Evolutionary conservation across 352 stramenopile species (phyloP), one percentile per base, ranked within the genome.

Genomic region (Aphanomyces cochlioides): DNA sequence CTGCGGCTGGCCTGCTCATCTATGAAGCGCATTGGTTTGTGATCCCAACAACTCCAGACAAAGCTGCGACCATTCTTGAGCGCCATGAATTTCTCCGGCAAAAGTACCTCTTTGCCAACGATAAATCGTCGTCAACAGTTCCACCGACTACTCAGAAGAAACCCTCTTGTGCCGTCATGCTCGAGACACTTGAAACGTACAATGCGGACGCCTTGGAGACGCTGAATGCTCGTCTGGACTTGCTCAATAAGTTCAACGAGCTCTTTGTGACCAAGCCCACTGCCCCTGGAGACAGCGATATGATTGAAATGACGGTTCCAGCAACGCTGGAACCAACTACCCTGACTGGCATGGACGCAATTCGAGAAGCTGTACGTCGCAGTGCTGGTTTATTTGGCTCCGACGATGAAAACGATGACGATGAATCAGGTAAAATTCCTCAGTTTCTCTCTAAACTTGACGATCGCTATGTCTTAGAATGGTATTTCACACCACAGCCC

Each of bases 51-150:
- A 70, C 75, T 54, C 84, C 72, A 19, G 66, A 66, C 0, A 39
- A 59, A 5, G 69, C 61, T 4, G 48, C 75, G 28, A 76, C 78
- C 48, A 69, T 72, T 7, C 65, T 72, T 7, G 74, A 71, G 10
- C 78, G 81, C 0, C 82, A 83, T 39, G 48, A 59, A 1, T 88
- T 84, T 41, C 43, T 87, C 0, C 56, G 81, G 0, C 77, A 85
- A 53, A 79, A 79, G 15, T 88, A 86, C 70, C 78, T 88, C 0
- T 48, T 69, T 28, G 69, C 72, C 41, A 21, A 66, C 34, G 60
- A 63, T 3, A 73, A 41, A 15, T 41, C 54, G 10, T 43, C 21
- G 48, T 67, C 7, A 40, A 53, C 7, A 36, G 67, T 34, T 48
- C 58, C 12, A 15, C 3, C 12, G 56, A 59, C 0, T 38, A 61